phyloP scores from a whole-genome alignment of 2,329 filamentous ascomycete species.

The Penicillium sp. region DNA sequence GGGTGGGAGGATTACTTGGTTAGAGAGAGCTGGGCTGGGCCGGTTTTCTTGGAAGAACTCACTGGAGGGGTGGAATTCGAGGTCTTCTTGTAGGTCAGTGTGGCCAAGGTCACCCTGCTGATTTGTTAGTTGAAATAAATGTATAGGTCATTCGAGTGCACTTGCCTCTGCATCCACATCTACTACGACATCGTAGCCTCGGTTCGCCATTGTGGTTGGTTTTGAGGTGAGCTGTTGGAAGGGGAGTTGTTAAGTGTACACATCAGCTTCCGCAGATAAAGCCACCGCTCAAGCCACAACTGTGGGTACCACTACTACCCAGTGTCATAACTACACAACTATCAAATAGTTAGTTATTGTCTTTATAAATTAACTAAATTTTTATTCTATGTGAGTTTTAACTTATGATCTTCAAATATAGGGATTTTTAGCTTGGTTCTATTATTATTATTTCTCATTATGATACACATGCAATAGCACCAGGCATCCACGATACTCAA shows the following conservation, averaged over 20 bases:
- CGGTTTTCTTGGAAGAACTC: slow-evolving; percentile 27
- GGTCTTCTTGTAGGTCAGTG: slow-evolving; percentile 96
- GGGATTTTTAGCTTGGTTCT: neutral
- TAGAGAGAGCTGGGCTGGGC: neutral
- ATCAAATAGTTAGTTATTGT: neutral
- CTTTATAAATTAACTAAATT: too few species aligned
- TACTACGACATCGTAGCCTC: slow-evolving; percentile 96
- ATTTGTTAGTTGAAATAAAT: slow-evolving; percentile 14
- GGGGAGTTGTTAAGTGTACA: slow-evolving; percentile 34
- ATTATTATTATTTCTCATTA: neutral
- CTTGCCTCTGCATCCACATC: slow-evolving; percentile 92
- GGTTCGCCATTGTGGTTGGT: slow-evolving; percentile 64
- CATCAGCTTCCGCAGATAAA: slow-evolving; percentile 33
- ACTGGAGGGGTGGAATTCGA: slow-evolving; percentile 96
- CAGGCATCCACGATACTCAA: neutral
- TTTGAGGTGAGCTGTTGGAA: slow-evolving; percentile 20
- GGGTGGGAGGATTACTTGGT: neutral
- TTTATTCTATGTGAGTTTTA: neutral
- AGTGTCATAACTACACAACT: neutral
- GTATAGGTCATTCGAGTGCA: neutral
- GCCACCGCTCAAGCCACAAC: slow-evolving; percentile 35
- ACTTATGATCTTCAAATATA: neutral
- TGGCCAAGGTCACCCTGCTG: slow-evolving; percentile 89
- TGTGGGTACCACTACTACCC: slow-evolving; percentile 6
- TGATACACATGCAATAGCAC: slow-evolving; percentile 9